Percentiles rank a stretch among this genome's conserved stretches.
phyloP scores from a whole-genome alignment of 2,329 filamentous ascomycete species.

The Talaromyces sp. region DNA sequence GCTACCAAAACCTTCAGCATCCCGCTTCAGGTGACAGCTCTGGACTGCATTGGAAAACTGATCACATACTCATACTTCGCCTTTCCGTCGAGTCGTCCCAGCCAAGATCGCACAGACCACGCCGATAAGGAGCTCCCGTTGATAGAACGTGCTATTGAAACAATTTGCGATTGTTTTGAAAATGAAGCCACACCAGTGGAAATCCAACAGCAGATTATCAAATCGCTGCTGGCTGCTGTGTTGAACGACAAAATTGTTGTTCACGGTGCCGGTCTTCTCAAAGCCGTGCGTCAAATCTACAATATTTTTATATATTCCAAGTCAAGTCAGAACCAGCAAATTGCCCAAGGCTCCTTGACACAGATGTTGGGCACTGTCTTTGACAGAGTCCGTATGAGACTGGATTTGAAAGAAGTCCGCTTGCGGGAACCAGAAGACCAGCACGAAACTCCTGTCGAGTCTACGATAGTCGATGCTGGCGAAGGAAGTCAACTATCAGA shows the following conservation, averaged over 20 bases:
- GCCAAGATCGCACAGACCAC: slow-evolving; percentile 25
- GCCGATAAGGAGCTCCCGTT: slow-evolving; percentile 61
- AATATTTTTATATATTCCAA: slow-evolving; percentile 97
- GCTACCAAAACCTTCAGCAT: slow-evolving; percentile 85
- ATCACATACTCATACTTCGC: slow-evolving; percentile 99
- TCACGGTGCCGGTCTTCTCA: slow-evolving; percentile 89
- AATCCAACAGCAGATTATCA: slow-evolving; percentile 96
- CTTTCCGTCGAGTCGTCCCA: slow-evolving; percentile 52
- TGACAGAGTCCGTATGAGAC: slow-evolving; percentile 80
- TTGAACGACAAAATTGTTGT: slow-evolving; percentile 99
- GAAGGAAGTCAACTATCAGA: slow-evolving; percentile 47
- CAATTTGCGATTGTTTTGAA: slow-evolving; percentile 98
- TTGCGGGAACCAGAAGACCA: slow-evolving; percentile 43
- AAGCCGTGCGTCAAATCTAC: slow-evolving; percentile 96
- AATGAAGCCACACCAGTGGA: slow-evolving; percentile 89
- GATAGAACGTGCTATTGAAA: slow-evolving; percentile 96
- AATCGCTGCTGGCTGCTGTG: slow-evolving; percentile 90
- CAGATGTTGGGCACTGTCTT: slow-evolving; percentile 99
- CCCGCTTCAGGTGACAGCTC: slow-evolving; percentile 78
- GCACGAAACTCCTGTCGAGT: slow-evolving; percentile 33
- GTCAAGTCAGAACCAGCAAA: slow-evolving; percentile 90
- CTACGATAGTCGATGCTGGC: slow-evolving; percentile 35
- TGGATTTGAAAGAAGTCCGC: slow-evolving; percentile 82
- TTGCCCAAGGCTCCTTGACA: slow-evolving; percentile 92
- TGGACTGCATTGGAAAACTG: slow-evolving; percentile 97